Conservation (phyloP, 2,329 filamentous ascomycete genomes). For the Plenodomus biglobosus region DNA sequence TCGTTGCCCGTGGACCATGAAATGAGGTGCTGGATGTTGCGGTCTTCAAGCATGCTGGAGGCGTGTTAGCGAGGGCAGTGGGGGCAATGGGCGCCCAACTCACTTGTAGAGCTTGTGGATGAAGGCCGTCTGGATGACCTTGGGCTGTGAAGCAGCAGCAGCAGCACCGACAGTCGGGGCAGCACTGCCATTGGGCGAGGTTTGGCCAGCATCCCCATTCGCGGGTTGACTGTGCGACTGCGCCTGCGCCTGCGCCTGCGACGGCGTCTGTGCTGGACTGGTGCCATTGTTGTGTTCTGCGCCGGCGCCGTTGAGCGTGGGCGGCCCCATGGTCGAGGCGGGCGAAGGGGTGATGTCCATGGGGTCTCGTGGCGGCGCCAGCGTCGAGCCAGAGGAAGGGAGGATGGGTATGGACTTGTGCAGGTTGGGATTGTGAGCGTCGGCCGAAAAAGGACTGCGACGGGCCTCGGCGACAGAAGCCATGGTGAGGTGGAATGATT, state of each 20-base stretch:
- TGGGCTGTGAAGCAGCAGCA: slow-evolving; percentile 84
- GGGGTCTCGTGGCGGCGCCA: slow-evolving; percentile 52
- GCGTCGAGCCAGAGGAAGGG: slow-evolving; percentile 49
- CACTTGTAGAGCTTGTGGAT: slow-evolving; percentile 99
- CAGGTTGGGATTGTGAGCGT: slow-evolving; percentile 46
- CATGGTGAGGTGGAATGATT: slow-evolving; percentile 34
- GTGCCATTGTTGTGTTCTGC: slow-evolving; percentile 49
- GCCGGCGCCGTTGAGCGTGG: slow-evolving; percentile 52
- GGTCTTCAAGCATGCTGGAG: slow-evolving; percentile 91
- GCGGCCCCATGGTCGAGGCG: slow-evolving; percentile 52
- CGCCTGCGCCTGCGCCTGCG: slow-evolving; percentile 16
- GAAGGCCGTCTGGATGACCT: slow-evolving; percentile 97
- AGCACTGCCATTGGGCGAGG: slow-evolving; percentile 40
- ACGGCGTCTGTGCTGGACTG: slow-evolving; percentile 11
- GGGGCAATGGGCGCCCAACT: slow-evolving; percentile 35
- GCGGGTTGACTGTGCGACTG: slow-evolving; percentile 20
- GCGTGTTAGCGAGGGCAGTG: slow-evolving; percentile 33
- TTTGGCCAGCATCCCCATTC: slow-evolving; percentile 35
- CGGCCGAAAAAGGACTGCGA: slow-evolving; percentile 51
- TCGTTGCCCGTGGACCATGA: slow-evolving; percentile 93
- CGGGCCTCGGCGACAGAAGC: slow-evolving; percentile 49
- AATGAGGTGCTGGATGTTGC: slow-evolving; percentile 89
- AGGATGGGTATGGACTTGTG: slow-evolving; percentile 57
- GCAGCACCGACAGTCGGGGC: slow-evolving; percentile 58
- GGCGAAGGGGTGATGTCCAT: slow-evolving; percentile 58